phyloP scores from a whole-genome alignment of 2,329 filamentous ascomycete species.

The Diaporthe aspalathi region DNA sequence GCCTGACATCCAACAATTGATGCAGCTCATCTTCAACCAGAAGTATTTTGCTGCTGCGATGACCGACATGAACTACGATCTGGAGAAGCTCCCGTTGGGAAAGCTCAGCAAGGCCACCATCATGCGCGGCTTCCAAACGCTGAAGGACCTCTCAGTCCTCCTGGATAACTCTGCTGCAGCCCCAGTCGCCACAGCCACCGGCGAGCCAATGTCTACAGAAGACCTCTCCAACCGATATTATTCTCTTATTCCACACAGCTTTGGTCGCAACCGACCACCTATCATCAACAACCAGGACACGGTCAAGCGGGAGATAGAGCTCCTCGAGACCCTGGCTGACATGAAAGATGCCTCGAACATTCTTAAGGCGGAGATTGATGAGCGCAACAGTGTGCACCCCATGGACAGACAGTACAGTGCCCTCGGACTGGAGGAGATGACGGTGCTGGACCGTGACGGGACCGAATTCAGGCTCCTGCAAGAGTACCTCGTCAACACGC shows the following conservation, averaged over 20 bases:
- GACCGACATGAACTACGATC: constrained; percentile 76
- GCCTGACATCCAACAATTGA: constrained; percentile 72
- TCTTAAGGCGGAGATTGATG: constrained; percentile 72
- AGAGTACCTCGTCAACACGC: constrained; percentile 74
- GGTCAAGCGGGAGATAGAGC: constrained; percentile 81
- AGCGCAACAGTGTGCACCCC: constrained; percentile 66
- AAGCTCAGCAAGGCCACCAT: constrained; percentile 87
- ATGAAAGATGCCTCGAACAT: constrained; percentile 86
- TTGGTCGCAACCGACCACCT: constrained; percentile 79
- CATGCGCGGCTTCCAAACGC: constrained; percentile 76
- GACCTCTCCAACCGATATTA: constrained; percentile 82
- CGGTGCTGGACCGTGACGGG: constrained; percentile 67
- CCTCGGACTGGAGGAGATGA: constrained; percentile 82
- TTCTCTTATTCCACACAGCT: constrained; percentile 83
- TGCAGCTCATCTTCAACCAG: constrained; percentile 87
- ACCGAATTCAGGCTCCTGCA: constrained; percentile 74
- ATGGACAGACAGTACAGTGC: constrained; percentile 80
- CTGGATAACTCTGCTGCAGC: constrained; percentile 66
- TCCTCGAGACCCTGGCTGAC: constrained; percentile 83
- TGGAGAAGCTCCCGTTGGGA: constrained; percentile 82
- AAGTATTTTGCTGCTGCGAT: constrained; percentile 76
- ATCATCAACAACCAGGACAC: constrained; percentile 66
- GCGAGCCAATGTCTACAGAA: constrained; percentile 59
- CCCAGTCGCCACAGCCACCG: constrained; percentile 55
- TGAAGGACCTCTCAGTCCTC: constrained; percentile 79